Conservation (phyloP, 179 eudicot species). For the Amaranthus tricolor region DNA sequence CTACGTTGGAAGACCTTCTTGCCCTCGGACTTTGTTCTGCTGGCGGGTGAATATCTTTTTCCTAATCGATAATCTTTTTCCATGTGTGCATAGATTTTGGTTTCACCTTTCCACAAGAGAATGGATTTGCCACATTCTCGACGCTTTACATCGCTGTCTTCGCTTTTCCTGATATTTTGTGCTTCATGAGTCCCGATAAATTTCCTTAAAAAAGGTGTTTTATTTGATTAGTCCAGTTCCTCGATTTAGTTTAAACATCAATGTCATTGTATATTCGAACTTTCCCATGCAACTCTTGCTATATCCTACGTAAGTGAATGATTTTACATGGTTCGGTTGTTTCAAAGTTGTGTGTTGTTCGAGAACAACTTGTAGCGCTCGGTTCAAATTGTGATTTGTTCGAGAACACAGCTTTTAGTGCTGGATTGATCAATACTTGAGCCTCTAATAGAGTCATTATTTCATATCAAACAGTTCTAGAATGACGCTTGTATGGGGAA, state of each 20-base stretch:
- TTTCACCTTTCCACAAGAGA: background rate
- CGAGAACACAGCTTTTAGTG: too few relatives aligned
- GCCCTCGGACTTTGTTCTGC: constrained; percentile 99
- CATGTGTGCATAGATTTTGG: background rate
- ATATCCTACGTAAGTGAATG: background rate
- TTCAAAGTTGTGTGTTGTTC: background rate
- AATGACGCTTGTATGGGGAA: too few relatives aligned
- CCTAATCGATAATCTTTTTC: background rate
- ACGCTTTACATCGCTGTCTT: too few relatives aligned
- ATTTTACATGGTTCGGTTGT: background rate
- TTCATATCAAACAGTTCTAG: background rate
- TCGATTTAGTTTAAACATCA: background rate
- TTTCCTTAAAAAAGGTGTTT: background rate
- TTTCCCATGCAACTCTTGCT: background rate
- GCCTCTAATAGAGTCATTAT: background rate
- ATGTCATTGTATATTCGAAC: background rate
- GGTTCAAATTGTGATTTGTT: too few relatives aligned
- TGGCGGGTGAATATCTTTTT: constrained; percentile 67
- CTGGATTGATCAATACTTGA: background rate
- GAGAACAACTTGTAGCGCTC: background rate
- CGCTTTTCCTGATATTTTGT: background rate
- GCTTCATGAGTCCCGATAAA: background rate
- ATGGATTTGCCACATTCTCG: background rate
- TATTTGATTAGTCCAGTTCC: background rate
- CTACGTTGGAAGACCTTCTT: constrained; percentile 93